A percentile compares a stretch with the other conserved stretches of the same genome.
These are phyloP conservation scores for Rhododendron ovatum DNA, from an alignment of 148 eudicot species.

Conservation along the genomic window DNA sequence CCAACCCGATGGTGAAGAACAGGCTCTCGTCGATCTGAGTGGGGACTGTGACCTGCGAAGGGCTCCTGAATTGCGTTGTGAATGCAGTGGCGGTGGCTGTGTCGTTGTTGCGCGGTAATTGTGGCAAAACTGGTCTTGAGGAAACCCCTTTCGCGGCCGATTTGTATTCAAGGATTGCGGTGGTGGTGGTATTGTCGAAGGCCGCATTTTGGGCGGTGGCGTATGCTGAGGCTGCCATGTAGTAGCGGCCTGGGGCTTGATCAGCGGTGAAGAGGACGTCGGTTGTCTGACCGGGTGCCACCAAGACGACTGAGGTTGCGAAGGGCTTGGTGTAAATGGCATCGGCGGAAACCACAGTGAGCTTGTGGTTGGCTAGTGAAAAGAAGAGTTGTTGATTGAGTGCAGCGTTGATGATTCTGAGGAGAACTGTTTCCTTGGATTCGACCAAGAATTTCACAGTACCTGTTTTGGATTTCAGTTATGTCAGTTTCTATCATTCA, in stretches of 20 bases:
- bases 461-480: conserved; percentile 30
- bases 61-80: conserved; percentile 45
- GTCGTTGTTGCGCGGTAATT: conserved; percentile 68
- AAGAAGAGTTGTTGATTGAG: conserved; percentile 92
- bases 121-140: conserved; percentile 46
- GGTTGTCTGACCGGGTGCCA: conserved; percentile 93
- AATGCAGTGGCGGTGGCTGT: conserved; percentile 68
- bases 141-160: conserved; percentile 22
- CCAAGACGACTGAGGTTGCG: conserved; percentile 57
- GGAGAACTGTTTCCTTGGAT: conserved; percentile 63
- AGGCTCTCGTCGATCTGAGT: conserved; percentile 53
- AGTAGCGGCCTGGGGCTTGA: conserved; percentile 64
- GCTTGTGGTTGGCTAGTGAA: conserved; percentile 65
- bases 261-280: conserved; percentile 66
- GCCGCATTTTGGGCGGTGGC: conserved; percentile 50
- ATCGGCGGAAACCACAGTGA: conserved; percentile 74
- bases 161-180: conserved; percentile 75
- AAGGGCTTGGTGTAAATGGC: conserved; percentile 68
- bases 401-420: conserved; percentile 89
- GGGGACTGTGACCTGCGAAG: conserved; percentile 50
- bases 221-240: conserved; percentile 82
- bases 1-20: conserved; percentile 73
- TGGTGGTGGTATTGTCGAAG: conserved; percentile 87
- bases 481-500: not conserved
- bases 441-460: conserved; percentile 40